These are phyloP conservation scores for Corynespora cassiicola DNA, from an alignment of 2,329 filamentous ascomycete genomes.

Conservation along the genomic window DNA sequence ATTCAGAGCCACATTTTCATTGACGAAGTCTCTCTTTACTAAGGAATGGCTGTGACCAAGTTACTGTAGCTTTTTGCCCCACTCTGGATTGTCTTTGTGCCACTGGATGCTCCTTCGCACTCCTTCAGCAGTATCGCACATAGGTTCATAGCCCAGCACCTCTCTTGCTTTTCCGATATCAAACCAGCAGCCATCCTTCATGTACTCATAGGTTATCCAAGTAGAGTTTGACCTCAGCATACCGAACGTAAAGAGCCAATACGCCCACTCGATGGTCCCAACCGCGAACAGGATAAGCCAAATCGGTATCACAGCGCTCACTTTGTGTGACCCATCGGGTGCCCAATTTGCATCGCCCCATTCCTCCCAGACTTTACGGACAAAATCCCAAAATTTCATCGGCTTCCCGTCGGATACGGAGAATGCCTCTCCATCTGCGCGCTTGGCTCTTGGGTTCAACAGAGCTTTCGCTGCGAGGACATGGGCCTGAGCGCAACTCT, in stretches of 20 bases:
- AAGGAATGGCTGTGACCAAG: too few species aligned
- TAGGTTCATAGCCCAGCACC: conserved; percentile 14
- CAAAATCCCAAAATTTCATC: conserved; percentile 19
- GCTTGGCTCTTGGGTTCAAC: conserved; percentile 1
- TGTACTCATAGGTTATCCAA: conserved; percentile 10
- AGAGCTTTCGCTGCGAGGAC: conserved; percentile 17
- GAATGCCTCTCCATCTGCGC: conserved; percentile 16
- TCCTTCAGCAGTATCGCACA: conserved; percentile 14
- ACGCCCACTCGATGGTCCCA: conserved; percentile 7
- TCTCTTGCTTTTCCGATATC: conserved; percentile 13
- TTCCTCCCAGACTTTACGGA: conserved; percentile 4
- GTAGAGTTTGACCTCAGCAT: conserved; percentile 4
- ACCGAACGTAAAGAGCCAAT: conserved; percentile 12
- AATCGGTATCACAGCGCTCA: conserved; percentile 11
- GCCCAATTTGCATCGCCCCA: conserved; percentile 9
- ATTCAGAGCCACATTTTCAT: too few species aligned
- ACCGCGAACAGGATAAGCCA: conserved; percentile 5
- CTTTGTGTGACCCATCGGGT: not conserved
- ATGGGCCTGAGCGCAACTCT: conserved; percentile 17
- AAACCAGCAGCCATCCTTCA: conserved; percentile 11
- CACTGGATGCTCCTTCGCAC: conserved; percentile 5
- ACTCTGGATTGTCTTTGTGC: conserved; percentile 6
- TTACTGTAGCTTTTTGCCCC: too few species aligned
- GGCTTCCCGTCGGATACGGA: conserved; percentile 16
- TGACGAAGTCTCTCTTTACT: too few species aligned